Percentiles rank a stretch among this genome's conserved stretches.
phyloP scores from a whole-genome alignment of 2,329 filamentous ascomycete genomes.

The Fusarium luffae region DNA sequence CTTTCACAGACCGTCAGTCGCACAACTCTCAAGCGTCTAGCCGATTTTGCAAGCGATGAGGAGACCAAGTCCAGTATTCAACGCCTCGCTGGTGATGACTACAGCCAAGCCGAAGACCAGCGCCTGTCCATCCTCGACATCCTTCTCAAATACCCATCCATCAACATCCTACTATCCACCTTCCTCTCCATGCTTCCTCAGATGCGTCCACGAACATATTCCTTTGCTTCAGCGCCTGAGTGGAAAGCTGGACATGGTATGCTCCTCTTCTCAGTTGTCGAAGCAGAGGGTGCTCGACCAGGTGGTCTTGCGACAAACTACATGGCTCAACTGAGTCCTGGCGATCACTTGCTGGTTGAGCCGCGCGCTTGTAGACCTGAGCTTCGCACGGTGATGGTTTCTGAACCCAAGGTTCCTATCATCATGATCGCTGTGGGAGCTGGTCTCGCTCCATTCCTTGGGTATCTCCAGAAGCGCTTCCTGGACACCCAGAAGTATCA shows the following conservation, averaged over 20 bases:
- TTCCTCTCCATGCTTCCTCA: constrained; percentile 80
- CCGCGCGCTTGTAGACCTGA: background rate
- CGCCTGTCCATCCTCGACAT: constrained; percentile 74
- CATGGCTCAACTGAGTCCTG: background rate
- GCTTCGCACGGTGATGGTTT: background rate
- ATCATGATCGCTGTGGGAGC: constrained; percentile 15
- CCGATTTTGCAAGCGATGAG: constrained; percentile 56
- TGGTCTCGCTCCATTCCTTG: constrained; percentile 7
- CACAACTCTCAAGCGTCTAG: constrained; percentile 54
- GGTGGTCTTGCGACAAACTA: constrained; percentile 13
- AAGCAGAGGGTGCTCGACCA: background rate
- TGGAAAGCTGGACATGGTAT: background rate
- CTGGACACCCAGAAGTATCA: background rate
- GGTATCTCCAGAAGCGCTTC: constrained; percentile 11
- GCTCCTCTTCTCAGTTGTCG: constrained; percentile 7
- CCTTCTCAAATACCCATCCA: constrained; percentile 69
- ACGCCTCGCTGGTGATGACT: constrained; percentile 58
- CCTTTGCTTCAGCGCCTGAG: constrained; percentile 9
- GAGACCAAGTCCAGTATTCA: constrained; percentile 61
- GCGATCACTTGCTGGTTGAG: background rate
- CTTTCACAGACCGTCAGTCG: constrained; percentile 77
- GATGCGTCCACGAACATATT: constrained; percentile 57
- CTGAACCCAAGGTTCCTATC: constrained; percentile 1
- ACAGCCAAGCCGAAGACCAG: constrained; percentile 64
- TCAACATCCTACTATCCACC: constrained; percentile 70